Evolutionary conservation across 306 rosid species (phyloP), one percentile per base, ranked within the genome.

Genomic region (Hippophae gyantsensis): DNA sequence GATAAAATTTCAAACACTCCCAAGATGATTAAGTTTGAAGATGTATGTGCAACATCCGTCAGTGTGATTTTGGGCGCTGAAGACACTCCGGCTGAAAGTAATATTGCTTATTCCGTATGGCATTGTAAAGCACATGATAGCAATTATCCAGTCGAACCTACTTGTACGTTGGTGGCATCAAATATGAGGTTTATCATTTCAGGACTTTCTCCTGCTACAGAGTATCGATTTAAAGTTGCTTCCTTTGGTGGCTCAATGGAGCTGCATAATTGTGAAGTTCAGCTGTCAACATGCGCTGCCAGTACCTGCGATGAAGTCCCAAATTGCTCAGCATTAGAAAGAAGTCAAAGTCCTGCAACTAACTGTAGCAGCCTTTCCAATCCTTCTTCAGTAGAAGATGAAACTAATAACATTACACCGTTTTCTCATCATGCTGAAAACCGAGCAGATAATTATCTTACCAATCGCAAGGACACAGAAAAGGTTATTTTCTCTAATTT

Each of bases 351-450:
- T 57, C 94, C 94, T 7, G 82, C 76, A 58, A 90, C 94, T 68
- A 90, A 84, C 79, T 81, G 79, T 27, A 90, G 97, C 72, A 82
- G 84, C 78, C 94, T 90, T 69, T 87, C 97, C 47, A 87, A 87
- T 84, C 97, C 97, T 6, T 90, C 95, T 42, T 90, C 97, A 3
- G 87, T 87, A 52, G 97, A 87, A 74, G 95, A 90, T 72, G 97
- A 90, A 78, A 90, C 89, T 27, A 90, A 85, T 74, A 89, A 89
- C 75, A 62, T 76, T 10, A 69, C 75, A 51, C 90, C 84, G 7
- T 82, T 72, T 47, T 72, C 78, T 32, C 89, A 84, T 68, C 89
- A 76, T 61, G 71, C 71, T 13, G 81, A 75, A 61, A 84, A 79
- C 67, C 85, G 71, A 57, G 79, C 73, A 12, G 82, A 76, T 42